These are phyloP conservation scores for Oligophagozyma castellii DNA, from an alignment of 1,139 yeast species.

Conservation along the genomic window DNA sequence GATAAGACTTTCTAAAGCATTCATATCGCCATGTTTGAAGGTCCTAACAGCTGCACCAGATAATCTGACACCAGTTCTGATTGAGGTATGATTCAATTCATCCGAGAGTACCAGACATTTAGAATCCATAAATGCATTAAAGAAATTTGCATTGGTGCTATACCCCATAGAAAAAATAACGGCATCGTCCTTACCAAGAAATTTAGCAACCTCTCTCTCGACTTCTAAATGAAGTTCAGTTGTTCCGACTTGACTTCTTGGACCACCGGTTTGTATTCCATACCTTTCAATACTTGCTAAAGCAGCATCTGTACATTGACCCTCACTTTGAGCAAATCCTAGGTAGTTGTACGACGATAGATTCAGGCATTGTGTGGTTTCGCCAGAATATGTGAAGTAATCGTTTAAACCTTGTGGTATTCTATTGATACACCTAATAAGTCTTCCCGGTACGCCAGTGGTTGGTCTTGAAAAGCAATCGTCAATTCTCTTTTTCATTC, in stretches of 20 bases:
- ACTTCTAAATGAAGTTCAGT: slow-evolving; percentile 62
- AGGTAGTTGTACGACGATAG: slow-evolving; percentile 84
- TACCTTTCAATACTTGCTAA: slow-evolving; percentile 45
- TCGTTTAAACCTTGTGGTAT: slow-evolving; percentile 45
- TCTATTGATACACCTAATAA: slow-evolving; percentile 68
- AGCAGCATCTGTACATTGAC: slow-evolving; percentile 78
- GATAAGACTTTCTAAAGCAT: slow-evolving; percentile 58
- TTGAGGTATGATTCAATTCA: slow-evolving; percentile 89
- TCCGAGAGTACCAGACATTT: slow-evolving; percentile 87
- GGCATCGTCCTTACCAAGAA: slow-evolving; percentile 85
- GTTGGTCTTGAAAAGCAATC: slow-evolving; percentile 95
- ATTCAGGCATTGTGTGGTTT: slow-evolving; percentile 64
- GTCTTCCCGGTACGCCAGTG: slow-evolving; percentile 94
- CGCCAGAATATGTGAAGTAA: slow-evolving; percentile 57
- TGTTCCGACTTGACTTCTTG: slow-evolving; percentile 65
- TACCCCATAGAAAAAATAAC: slow-evolving; percentile 87
- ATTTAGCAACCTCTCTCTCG: slow-evolving; percentile 67
- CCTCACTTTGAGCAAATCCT: slow-evolving; percentile 94
- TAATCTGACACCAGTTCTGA: slow-evolving; percentile 85
- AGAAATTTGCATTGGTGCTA: slow-evolving; percentile 89
- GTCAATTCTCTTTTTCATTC: slow-evolving; percentile 79
- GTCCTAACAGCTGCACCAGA: slow-evolving; percentile 91
- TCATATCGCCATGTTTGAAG: slow-evolving; percentile 86
- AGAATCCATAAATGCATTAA: slow-evolving; percentile 70
- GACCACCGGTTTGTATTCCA: slow-evolving; percentile 71